These are phyloP conservation scores for Phytophthora citrophthora DNA, from an alignment of 352 stramenopile genomes.

Conservation along the genomic window DNA sequence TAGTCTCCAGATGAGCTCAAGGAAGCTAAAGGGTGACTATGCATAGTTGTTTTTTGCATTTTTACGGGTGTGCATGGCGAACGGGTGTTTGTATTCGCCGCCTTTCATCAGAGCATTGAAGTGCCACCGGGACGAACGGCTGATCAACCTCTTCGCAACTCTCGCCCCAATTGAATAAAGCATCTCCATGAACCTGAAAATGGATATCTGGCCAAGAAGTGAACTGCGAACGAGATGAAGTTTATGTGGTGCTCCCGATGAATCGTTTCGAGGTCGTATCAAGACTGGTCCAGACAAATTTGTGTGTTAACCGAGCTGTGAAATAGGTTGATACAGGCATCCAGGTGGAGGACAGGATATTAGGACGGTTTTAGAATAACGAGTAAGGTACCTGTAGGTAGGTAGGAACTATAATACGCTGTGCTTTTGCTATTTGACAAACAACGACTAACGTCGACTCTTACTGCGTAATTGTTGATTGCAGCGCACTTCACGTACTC, in stretches of 20 bases:
- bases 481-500: too few species aligned
- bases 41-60: conserved; percentile 48
- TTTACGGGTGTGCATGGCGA: conserved; percentile 33
- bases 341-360: too few species aligned
- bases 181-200: conserved; percentile 38
- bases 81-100: conserved; percentile 18
- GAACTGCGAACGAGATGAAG: not conserved
- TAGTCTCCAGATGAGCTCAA: not conserved
- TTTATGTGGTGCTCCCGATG: conserved; percentile 1
- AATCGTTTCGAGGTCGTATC: not conserved
- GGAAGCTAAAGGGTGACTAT: conserved; percentile 14
- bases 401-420: too few species aligned
- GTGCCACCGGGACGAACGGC: conserved; percentile 2
- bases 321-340: too few species aligned
- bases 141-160: conserved; percentile 23
- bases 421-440: too few species aligned
- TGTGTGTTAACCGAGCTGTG: not conserved
- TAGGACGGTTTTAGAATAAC: too few species aligned
- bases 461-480: too few species aligned
- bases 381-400: too few species aligned
- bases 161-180: conserved; percentile 39
- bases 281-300: not conserved
- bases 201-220: conserved; percentile 5
- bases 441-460: too few species aligned
- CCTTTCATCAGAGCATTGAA: conserved; percentile 23